These are phyloP conservation scores for Backusella tarrabulga DNA, from an alignment of 192 early-diverging fungal species.

Conservation along the genomic window DNA sequence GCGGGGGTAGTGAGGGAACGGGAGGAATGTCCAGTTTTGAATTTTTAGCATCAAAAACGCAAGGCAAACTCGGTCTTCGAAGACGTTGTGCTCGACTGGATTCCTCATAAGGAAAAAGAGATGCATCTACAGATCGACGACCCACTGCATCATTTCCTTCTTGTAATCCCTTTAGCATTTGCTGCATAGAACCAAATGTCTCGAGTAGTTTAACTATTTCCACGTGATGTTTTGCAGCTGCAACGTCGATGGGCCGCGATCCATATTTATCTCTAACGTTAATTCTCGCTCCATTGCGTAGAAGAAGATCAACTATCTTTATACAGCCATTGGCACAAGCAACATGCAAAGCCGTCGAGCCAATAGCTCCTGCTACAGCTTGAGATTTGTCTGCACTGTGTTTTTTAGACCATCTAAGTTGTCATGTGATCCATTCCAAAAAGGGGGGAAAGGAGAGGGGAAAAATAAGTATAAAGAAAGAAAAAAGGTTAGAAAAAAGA, in stretches of 20 bases:
- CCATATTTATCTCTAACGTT: conserved; percentile 66
- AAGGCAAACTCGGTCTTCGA: conserved; percentile 34
- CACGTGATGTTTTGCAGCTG: conserved; percentile 48
- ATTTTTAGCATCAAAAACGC: conserved; percentile 27
- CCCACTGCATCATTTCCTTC: conserved; percentile 1
- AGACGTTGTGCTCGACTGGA: conserved; percentile 16
- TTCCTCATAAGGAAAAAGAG: not conserved
- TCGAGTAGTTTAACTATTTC: conserved; percentile 47
- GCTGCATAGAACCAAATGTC: conserved; percentile 38
- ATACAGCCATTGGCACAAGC: conserved; percentile 75
- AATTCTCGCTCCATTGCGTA: conserved; percentile 57
- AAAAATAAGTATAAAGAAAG: conserved; percentile 4
- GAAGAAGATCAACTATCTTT: conserved; percentile 56
- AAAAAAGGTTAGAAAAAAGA: not conserved
- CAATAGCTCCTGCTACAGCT: conserved; percentile 53
- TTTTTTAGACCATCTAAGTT: conserved; percentile 38
- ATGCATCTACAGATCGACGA: conserved; percentile 17
- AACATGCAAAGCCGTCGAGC: conserved; percentile 81
- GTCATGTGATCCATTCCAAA: not conserved
- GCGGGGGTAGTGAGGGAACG: conserved; percentile 8
- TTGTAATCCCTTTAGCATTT: conserved; percentile 17
- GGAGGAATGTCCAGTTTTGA: conserved; percentile 12
- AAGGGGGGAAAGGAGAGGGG: not conserved
- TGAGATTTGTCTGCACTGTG: conserved; percentile 38
- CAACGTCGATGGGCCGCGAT: conserved; percentile 45